These are phyloP conservation scores for Erigeron philadelphicus DNA, from an alignment of 140 eudicot species.

Conservation along the genomic window DNA sequence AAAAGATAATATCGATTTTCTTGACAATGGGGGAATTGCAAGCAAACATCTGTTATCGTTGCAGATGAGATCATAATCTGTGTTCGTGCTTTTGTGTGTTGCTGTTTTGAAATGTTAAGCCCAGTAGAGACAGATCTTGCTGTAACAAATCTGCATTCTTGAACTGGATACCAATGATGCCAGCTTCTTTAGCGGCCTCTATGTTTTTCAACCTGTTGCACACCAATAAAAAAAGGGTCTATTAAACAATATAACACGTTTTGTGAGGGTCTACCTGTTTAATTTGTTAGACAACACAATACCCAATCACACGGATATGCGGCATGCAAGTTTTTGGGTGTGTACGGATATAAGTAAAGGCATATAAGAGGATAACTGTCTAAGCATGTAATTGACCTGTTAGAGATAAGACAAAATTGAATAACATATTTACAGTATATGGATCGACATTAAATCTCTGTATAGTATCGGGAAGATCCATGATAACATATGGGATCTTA, in stretches of 20 bases:
- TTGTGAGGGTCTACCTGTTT: neutral
- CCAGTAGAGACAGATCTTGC: slow-evolving; percentile 56
- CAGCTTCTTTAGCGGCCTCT: slow-evolving; percentile 70
- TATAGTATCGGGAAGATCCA: neutral
- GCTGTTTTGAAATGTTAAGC: slow-evolving; percentile 40
- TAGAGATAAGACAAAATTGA: neutral
- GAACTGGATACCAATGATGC: slow-evolving; percentile 71
- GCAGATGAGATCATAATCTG: neutral
- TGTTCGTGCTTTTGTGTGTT: slow-evolving; percentile 23
- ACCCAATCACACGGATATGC: no score
- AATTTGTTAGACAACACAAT: no score
- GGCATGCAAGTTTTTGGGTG: no score
- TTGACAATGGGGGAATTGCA: neutral
- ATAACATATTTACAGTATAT: neutral
- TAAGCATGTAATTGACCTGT: neutral
- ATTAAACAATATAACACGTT: neutral
- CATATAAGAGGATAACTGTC: no score
- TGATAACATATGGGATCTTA: neutral
- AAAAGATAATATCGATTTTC: no score
- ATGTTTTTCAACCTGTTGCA: slow-evolving; percentile 64
- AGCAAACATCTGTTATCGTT: neutral
- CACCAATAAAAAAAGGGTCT: slow-evolving; percentile 1
- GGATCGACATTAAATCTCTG: neutral
- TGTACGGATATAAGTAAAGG: no score
- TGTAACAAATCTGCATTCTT: slow-evolving; percentile 54